Conservation (phyloP, 257 asterid genomes). For the Lycium ferocissimum region DNA sequence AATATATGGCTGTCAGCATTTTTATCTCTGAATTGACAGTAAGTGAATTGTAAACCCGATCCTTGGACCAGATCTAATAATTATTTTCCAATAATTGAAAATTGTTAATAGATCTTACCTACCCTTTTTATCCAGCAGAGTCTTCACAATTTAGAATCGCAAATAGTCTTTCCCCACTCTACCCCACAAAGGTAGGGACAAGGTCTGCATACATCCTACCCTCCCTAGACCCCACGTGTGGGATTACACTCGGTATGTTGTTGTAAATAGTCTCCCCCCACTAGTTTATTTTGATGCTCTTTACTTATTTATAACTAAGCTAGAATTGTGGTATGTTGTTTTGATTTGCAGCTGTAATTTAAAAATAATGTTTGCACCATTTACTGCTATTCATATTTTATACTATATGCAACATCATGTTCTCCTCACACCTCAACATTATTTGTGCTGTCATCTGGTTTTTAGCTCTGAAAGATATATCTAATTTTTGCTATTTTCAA, state of each 20-base stretch:
- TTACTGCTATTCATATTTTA: background rate
- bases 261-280: background rate
- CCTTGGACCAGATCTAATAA: background rate
- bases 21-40: background rate
- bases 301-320: slow-evolving; percentile 3
- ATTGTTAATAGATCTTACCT: background rate
- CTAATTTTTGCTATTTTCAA: background rate
- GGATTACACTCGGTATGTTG: too few relatives aligned
- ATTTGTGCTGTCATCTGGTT: background rate
- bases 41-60: background rate
- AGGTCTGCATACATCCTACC: too few relatives aligned
- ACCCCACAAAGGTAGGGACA: too few relatives aligned
- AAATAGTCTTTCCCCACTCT: background rate
- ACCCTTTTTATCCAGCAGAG: background rate
- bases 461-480: background rate
- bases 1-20: background rate
- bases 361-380: background rate
- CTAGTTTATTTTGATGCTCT: background rate
- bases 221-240: too few relatives aligned
- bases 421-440: background rate
- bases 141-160: background rate
- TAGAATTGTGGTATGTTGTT: background rate
- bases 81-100: background rate
- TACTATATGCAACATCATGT: background rate
- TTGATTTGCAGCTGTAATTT: slow-evolving; percentile 15